phyloP scores from a whole-genome alignment of 441 rosid species.

The Theobroma grandiflorum region DNA sequence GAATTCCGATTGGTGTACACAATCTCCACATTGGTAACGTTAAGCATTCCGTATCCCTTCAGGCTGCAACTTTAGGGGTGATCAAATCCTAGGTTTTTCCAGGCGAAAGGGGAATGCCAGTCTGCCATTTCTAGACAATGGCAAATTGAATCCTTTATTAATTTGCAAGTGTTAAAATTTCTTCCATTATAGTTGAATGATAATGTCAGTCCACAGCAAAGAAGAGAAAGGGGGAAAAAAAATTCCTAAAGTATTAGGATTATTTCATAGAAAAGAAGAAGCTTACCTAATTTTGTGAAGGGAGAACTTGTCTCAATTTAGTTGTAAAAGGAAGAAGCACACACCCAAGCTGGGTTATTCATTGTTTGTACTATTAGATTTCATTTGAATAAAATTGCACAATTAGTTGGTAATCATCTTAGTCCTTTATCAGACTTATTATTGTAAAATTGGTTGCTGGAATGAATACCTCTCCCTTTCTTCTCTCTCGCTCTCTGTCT shows the following conservation, averaged over 20 bases:
- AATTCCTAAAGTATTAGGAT: neutral
- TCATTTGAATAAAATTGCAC: neutral
- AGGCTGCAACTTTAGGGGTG: conserved; percentile 57
- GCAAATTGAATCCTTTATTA: neutral
- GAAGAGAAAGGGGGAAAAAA: neutral
- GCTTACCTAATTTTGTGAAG: neutral
- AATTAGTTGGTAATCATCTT: neutral
- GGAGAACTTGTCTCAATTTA: neutral
- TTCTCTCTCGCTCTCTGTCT: neutral
- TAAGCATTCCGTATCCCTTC: conserved; percentile 67
- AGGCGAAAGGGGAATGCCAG: neutral
- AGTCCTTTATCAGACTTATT: neutral
- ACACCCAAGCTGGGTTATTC: neutral
- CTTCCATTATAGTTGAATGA: conserved; percentile 7
- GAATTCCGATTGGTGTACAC: conserved; percentile 86
- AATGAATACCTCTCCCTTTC: neutral
- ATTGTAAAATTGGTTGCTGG: neutral
- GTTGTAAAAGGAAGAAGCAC: conserved; percentile 3
- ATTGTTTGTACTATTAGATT: conserved; percentile 12
- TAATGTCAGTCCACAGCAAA: neutral
- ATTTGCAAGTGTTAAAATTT: neutral
- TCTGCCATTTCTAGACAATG: conserved; percentile 5
- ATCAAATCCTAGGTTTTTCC: conserved; percentile 45
- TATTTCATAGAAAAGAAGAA: neutral
- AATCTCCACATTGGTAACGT: conserved; percentile 68